Evolutionary conservation across 805 yeast species (phyloP).

Genomic region (Schizosaccharomyces cryophilus): DNA sequence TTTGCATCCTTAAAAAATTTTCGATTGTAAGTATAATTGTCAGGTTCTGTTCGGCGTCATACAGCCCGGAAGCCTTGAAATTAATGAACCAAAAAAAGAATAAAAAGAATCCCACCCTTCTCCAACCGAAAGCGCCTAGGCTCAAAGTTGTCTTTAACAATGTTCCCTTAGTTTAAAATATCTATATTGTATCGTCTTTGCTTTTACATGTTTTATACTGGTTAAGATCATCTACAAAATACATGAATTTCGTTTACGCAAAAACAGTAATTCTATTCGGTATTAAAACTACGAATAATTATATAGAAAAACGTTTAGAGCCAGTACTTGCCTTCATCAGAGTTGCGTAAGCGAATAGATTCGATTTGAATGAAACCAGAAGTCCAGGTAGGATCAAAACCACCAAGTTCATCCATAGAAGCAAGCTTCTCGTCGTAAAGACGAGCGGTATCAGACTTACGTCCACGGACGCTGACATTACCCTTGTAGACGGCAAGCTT

Average conservation of each 20-base stretch:
- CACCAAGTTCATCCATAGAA: constrained; percentile 96
- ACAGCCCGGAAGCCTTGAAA: not conserved
- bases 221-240: too few relatives aligned
- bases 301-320: not conserved
- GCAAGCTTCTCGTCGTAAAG: constrained; percentile 94
- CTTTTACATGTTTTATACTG: too few relatives aligned
- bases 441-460: constrained; percentile 87
- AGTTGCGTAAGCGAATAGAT: constrained; percentile 93
- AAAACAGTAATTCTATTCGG: not conserved
- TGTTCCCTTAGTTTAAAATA: too few relatives aligned
- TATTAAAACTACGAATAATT: not conserved
- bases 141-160: too few relatives aligned
- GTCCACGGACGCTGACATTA: constrained; percentile 56
- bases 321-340: constrained; percentile 59
- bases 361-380: constrained; percentile 94
- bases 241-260: not conserved
- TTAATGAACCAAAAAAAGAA: not conserved
- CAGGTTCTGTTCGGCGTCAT: not conserved
- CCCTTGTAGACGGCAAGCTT: constrained; percentile 91
- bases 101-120: not conserved
- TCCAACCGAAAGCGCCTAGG: too few relatives aligned
- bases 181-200: too few relatives aligned
- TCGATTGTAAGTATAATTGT: not conserved
- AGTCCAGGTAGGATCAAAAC: constrained; percentile 91
- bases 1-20: not conserved